Percentiles rank a stretch among this genome's conserved stretches.
Evolutionary conservation across 805 yeast species (phyloP).

Genomic region (Saccharomycopsis fibuligera): DNA sequence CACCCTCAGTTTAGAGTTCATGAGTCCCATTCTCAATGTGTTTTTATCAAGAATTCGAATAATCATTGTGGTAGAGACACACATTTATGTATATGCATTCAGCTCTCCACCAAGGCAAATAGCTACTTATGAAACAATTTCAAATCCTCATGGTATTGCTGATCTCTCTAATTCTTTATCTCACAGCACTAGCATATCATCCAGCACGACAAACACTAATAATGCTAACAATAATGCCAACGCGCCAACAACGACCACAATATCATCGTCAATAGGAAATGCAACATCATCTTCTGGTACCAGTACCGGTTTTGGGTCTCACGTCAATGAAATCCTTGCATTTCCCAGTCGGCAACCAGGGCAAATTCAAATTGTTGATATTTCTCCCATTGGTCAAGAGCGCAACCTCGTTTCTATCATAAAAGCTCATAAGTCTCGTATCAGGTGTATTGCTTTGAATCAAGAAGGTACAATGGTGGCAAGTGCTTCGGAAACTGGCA

Average conservation of each 20-base stretch:
- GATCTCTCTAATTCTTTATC: constrained; percentile 36
- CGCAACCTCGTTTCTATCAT: constrained; percentile 60
- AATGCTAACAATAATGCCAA: not conserved
- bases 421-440: constrained; percentile 66
- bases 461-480: constrained; percentile 65
- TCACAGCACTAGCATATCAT: constrained; percentile 16
- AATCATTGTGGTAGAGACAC: constrained; percentile 61
- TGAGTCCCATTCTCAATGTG: constrained; percentile 68
- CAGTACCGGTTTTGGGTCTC: not conserved
- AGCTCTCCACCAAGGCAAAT: constrained; percentile 70
- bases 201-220: not conserved
- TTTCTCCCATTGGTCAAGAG: constrained; percentile 58
- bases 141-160: constrained; percentile 58
- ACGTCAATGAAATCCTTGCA: constrained; percentile 43
- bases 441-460: constrained; percentile 59
- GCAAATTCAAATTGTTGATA: constrained; percentile 74
- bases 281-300: not conserved
- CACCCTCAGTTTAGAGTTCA: constrained; percentile 68
- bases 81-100: constrained; percentile 72
- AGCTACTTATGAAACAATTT: constrained; percentile 56
- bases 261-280: not conserved
- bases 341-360: constrained; percentile 64
- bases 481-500: constrained; percentile 77
- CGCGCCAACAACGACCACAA: not conserved
- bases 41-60: constrained; percentile 70